These are phyloP conservation scores for Claviceps spartinae DNA, from an alignment of 2,329 filamentous ascomycete genomes.

Conservation along the genomic window DNA sequence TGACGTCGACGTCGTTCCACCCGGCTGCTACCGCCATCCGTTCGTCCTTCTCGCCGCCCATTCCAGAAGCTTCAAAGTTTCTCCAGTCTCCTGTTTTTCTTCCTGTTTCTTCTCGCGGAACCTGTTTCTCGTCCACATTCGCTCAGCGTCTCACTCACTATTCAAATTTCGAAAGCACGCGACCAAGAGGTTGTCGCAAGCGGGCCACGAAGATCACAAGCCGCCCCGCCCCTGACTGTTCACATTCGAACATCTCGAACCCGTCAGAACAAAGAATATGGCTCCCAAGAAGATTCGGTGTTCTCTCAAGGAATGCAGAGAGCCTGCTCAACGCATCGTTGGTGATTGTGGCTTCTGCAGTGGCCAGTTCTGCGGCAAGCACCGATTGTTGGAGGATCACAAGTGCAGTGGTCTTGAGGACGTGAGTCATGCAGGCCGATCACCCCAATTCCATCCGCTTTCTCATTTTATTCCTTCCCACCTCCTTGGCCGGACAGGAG, in stretches of 20 bases:
- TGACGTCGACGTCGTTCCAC: too few relatives aligned
- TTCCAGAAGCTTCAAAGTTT: too few relatives aligned
- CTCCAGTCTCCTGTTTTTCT: too few relatives aligned
- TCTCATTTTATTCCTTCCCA: background rate
- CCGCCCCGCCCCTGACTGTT: background rate
- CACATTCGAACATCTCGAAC: too few relatives aligned
- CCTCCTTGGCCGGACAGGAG: too few relatives aligned
- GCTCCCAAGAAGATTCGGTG: conserved; percentile 71
- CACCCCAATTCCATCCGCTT: background rate
- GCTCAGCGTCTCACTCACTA: too few relatives aligned
- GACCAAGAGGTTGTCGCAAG: background rate
- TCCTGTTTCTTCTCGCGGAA: too few relatives aligned
- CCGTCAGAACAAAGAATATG: conserved; percentile 26
- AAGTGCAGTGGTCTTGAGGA: conserved; percentile 87
- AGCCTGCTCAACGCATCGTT: conserved; percentile 79
- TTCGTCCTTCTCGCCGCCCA: too few relatives aligned
- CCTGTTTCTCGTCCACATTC: too few relatives aligned
- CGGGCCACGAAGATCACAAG: background rate
- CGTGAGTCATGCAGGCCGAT: conserved; percentile 31
- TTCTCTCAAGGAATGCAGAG: conserved; percentile 78
- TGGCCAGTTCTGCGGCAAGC: conserved; percentile 89
- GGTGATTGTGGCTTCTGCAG: conserved; percentile 94
- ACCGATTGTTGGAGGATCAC: conserved; percentile 87
- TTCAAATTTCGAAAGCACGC: background rate
- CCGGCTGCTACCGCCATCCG: too few relatives aligned